Evolutionary conservation across 345 rosid species (phyloP), one percentile per base, ranked within the genome.

Genomic region (Citrus glauca): DNA sequence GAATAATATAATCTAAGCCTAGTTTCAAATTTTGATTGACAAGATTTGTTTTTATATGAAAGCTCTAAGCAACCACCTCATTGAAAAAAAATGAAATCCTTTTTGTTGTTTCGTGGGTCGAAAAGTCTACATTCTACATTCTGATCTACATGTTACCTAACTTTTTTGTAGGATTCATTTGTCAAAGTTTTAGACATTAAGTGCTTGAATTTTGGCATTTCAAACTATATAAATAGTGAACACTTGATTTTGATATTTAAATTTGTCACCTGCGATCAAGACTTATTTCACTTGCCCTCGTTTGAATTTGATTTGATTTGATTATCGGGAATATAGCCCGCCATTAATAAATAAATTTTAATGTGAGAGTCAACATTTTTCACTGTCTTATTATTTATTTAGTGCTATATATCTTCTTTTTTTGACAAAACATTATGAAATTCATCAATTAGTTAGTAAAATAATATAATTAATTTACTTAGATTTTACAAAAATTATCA

Each of bases 31-130:
- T 45, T 50, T 63, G 45, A 45, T 75, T 11, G 48, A 53, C 19
- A n/a, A 8, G 50, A 4, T 32, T 32, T 33, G 24, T 53, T 61
- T 6, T 40, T 13, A 27, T 20, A 63, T 2, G 63, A 64, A 5
- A 48, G 62, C 9, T 48, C 33, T 65, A 66, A 66, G 65, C 79
- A 76, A 76, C 79, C 14, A 66, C 79, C 78, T n/a, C 24, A 27
- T 53, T 76, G 56, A 4, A 65, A 72, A 72, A 35, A 63, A 16
- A 42, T 53, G 63, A 53, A 37, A 73, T 24, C 28, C 55, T 30
- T 77, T 73, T 68, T 6, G 72, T 32, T 69, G 48, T 11, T 10
- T 42, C 13, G 14, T 17, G 50, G 50, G 1, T 71, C 27, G 14
- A 50, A 74, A 71, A 64, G 76, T 71, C 71, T 25, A 63, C 7